Evolutionary conservation across 805 yeast genomes (phyloP).

Genomic region (Ogataea haglerorum): DNA sequence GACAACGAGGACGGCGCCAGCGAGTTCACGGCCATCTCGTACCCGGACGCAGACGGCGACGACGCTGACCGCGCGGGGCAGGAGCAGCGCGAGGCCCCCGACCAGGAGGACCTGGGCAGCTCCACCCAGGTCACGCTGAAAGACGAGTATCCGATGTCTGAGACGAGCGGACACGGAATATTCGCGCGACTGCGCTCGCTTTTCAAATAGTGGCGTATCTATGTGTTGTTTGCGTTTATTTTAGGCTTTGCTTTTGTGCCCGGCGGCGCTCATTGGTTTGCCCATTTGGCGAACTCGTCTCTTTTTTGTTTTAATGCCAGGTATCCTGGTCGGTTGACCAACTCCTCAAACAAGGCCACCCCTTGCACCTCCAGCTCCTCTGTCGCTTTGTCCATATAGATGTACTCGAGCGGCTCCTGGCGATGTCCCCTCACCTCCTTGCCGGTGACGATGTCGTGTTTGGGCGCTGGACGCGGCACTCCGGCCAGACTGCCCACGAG

Average conservation of each 20-base stretch:
- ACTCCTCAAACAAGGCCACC: slow-evolving; percentile 37
- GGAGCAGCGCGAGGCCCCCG: slow-evolving; percentile 3
- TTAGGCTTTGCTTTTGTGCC: not conserved
- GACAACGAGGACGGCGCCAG: slow-evolving; percentile 27
- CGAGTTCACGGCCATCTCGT: slow-evolving; percentile 33
- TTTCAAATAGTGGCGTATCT: slow-evolving; percentile 13
- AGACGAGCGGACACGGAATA: slow-evolving; percentile 14
- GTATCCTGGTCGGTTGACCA: slow-evolving; percentile 51
- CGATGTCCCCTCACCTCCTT: slow-evolving; percentile 28
- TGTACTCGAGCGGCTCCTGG: slow-evolving; percentile 40
- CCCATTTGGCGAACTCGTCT: slow-evolving; percentile 40
- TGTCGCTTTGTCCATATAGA: slow-evolving; percentile 47
- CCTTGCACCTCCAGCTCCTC: slow-evolving; percentile 47
- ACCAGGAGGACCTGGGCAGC: slow-evolving; percentile 22
- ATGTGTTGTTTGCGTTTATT: not conserved
- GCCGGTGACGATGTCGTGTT: slow-evolving; percentile 26
- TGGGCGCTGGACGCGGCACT: slow-evolving; percentile 23
- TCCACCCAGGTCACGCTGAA: slow-evolving; percentile 29
- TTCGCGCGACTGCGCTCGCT: slow-evolving; percentile 25
- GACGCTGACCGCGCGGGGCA: slow-evolving; percentile 11
- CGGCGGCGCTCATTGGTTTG: slow-evolving; percentile 10
- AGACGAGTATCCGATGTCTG: slow-evolving; percentile 22
- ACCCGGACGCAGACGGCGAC: slow-evolving; percentile 23
- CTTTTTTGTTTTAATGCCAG: slow-evolving; percentile 48
- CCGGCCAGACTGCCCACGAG: slow-evolving; percentile 38